These are phyloP conservation scores for Epichloe sibirici DNA, from an alignment of 2,329 filamentous ascomycete genomes.

Conservation along the genomic window DNA sequence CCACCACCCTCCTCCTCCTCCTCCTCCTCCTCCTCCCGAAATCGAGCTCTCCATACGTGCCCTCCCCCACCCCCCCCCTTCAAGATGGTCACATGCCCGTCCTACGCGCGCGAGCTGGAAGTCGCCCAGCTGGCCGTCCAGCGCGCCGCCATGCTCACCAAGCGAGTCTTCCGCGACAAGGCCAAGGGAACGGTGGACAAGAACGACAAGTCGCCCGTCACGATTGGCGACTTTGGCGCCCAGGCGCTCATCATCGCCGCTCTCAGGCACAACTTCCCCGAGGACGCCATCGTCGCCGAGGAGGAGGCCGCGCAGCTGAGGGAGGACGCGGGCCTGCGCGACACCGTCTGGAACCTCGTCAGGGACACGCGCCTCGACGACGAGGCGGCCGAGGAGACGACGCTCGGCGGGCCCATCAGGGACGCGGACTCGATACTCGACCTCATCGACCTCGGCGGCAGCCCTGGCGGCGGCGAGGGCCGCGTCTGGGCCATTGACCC, in stretches of 20 bases:
- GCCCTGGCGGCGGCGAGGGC: slow-evolving; percentile 57
- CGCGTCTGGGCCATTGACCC: slow-evolving; percentile 95
- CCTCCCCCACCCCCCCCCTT: slow-evolving; percentile 1
- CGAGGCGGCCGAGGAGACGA: slow-evolving; percentile 41
- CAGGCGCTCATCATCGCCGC: slow-evolving; percentile 93
- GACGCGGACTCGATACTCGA: slow-evolving; percentile 55
- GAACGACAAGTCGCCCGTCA: slow-evolving; percentile 91
- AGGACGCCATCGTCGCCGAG: slow-evolving; percentile 86
- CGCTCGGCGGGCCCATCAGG: slow-evolving; percentile 55
- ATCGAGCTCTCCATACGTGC: too few species aligned
- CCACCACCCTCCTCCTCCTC: too few species aligned
- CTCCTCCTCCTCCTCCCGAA: not conserved
- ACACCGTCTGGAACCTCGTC: slow-evolving; percentile 72
- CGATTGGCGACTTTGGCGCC: slow-evolving; percentile 94
- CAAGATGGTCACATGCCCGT: slow-evolving; percentile 21
- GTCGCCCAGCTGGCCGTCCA: slow-evolving; percentile 83
- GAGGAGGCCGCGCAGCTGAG: slow-evolving; percentile 79
- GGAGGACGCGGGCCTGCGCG: slow-evolving; percentile 52
- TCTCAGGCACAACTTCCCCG: slow-evolving; percentile 77
- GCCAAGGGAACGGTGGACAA: slow-evolving; percentile 86
- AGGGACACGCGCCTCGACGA: slow-evolving; percentile 53
- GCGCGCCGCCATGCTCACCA: slow-evolving; percentile 48
- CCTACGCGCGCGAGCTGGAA: slow-evolving; percentile 66
- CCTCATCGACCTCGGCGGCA: slow-evolving; percentile 56
- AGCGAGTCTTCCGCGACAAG: slow-evolving; percentile 57